These are phyloP conservation scores for Austroboletus novae-zelandiae DNA, from an alignment of 1,284 basidiomycete species.

Conservation along the genomic window DNA sequence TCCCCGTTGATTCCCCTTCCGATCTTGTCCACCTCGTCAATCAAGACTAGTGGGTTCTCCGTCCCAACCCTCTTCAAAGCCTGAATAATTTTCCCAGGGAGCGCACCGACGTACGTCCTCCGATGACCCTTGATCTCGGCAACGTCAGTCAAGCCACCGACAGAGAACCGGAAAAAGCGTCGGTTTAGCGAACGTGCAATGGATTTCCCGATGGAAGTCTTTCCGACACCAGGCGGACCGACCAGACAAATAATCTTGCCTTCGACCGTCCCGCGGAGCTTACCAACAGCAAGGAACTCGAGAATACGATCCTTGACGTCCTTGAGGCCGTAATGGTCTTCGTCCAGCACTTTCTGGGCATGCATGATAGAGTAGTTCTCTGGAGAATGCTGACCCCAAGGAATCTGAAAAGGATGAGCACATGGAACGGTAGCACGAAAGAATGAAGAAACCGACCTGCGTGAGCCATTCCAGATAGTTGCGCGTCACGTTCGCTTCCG, in stretches of 20 bases:
- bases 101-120: conserved; percentile 93
- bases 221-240: conserved; percentile 96
- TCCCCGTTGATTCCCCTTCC: conserved; percentile 96
- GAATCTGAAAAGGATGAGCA: conserved; percentile 53
- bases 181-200: conserved; percentile 84
- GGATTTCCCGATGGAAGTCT: conserved; percentile 94
- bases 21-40: conserved; percentile 99
- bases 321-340: conserved; percentile 95
- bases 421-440: neutral
- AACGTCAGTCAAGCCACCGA: conserved; percentile 95
- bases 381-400: conserved; percentile 93
- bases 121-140: conserved; percentile 99
- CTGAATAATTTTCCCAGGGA: conserved; percentile 98
- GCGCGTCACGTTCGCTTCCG: conserved; percentile 94
- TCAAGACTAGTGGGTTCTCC: conserved; percentile 94
- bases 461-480: conserved; percentile 98
- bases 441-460: conserved; percentile 50
- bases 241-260: conserved; percentile 98
- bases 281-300: conserved; percentile 97
- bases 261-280: conserved; percentile 93
- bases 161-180: conserved; percentile 95
- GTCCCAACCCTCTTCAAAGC: conserved; percentile 96
- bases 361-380: conserved; percentile 93
- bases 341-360: conserved; percentile 85
- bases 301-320: conserved; percentile 98